A percentile compares a stretch with the other conserved stretches of the same genome.
Conservation (phyloP, 2,329 filamentous ascomycete genomes). For the Escovopsis sp. region DNA sequence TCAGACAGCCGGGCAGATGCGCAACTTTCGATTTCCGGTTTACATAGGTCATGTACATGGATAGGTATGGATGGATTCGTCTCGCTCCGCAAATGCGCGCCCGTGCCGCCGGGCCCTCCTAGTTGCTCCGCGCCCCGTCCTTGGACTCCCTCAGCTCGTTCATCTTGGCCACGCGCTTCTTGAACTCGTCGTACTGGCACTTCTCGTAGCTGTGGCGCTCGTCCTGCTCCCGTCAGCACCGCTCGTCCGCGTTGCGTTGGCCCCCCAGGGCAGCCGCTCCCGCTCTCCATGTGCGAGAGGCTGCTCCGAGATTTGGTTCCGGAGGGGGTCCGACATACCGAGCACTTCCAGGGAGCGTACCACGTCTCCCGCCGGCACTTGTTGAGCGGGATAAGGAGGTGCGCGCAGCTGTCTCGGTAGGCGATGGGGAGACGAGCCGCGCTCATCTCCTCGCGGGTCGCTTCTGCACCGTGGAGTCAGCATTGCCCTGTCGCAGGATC, state of each 20-base stretch:
- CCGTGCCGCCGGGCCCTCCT: constrained; percentile 9
- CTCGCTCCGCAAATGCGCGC: background rate
- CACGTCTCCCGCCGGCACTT: constrained; percentile 83
- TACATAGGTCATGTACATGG: background rate
- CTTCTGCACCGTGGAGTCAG: constrained; percentile 32
- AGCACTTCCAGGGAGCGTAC: constrained; percentile 96
- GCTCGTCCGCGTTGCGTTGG: too few relatives aligned
- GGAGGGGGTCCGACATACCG: constrained; percentile 43
- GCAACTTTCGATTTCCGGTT: constrained; percentile 1
- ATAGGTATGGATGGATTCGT: constrained; percentile 4
- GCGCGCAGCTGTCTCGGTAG: constrained; percentile 91
- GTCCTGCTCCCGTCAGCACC: constrained; percentile 39
- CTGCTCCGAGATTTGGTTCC: too few relatives aligned
- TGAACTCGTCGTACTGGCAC: constrained; percentile 98
- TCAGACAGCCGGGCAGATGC: background rate
- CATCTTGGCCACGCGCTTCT: constrained; percentile 98
- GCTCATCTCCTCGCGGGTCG: constrained; percentile 85
- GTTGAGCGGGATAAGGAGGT: constrained; percentile 90
- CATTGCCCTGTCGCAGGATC: background rate
- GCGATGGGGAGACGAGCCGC: constrained; percentile 74
- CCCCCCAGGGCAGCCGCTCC: too few relatives aligned
- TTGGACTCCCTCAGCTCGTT: constrained; percentile 82
- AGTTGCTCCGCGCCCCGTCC: constrained; percentile 76
- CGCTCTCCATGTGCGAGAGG: too few relatives aligned
- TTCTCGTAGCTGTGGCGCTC: constrained; percentile 98